Evolutionary conservation across 1,284 basidiomycete species (phyloP), one percentile per base, ranked within the genome.

Genomic region (Rhodotorula glutinis): DNA sequence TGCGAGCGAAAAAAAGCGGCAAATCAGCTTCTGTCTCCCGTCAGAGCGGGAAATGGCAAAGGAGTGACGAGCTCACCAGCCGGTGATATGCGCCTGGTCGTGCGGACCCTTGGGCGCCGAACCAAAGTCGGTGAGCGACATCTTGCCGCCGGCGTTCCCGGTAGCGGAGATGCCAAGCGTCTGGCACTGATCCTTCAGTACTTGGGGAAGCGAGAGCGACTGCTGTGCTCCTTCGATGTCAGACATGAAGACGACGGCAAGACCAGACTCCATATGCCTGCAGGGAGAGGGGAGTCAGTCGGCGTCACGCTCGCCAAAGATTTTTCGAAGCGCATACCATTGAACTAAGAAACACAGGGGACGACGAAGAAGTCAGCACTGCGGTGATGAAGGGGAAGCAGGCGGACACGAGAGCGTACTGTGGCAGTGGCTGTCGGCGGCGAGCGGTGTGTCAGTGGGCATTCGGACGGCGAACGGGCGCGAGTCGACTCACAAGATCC

Each of bases 131-230:
- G 84, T 85, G 23, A 83, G 77, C 21, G 83, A 84, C n/a, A 67
- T 76, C 70, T 85, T 82, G 0, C 90, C 90, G 5, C 86, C 90
- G 0, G 89, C 89, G 78, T 96, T 96, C 17, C 92, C 92, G 1
- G 83, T 83, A 8, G 80, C 81, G 2, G 87, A 84, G 53, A 84
- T 77, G 17, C 84, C 83, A 56, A 84, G 84, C 43, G 83, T 81
- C 2, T 80, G 77, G 79, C 94, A 98, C 70, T 96, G 89, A 70
- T 91, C 85, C 68, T 80, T 80, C 73, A 90, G 71, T 40, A 75
- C 79, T 27, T 82, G 79, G 0, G 89, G 89, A 23, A 86, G 76
- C 16, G 70, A 65, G 53, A 78, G 65, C 13, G 66, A 40, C 66
- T 83, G 75, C 75, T 90, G 88, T 2, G 83, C 82, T 62, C 83